These are phyloP conservation scores for Triangularia setosa DNA, from an alignment of 2,329 filamentous ascomycete genomes.

Conservation along the genomic window DNA sequence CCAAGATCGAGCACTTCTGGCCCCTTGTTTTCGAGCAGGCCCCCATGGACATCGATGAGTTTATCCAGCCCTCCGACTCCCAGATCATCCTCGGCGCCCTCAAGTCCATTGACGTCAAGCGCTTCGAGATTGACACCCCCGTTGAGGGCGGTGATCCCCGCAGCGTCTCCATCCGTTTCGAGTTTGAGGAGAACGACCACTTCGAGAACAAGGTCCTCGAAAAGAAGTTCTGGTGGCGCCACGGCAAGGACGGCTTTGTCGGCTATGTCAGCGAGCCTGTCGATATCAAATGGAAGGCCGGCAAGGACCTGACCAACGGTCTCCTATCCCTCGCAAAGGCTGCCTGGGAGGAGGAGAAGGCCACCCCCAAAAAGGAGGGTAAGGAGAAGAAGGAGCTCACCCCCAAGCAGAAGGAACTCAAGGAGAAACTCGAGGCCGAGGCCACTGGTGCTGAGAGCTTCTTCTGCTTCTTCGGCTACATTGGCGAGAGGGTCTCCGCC, in stretches of 20 bases:
- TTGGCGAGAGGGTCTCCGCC: constrained; percentile 63
- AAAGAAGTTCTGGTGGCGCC: constrained; percentile 89
- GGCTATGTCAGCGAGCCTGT: constrained; percentile 87
- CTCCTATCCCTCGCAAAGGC: constrained; percentile 69
- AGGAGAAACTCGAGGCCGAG: constrained; percentile 31
- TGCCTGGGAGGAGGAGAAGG: constrained; percentile 60
- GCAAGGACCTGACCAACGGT: constrained; percentile 78
- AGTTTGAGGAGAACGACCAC: constrained; percentile 76
- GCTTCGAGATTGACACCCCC: constrained; percentile 69
- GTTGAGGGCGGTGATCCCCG: constrained; percentile 68
- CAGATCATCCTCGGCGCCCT: constrained; percentile 67
- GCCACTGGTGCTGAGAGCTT: constrained; percentile 65
- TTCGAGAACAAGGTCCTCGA: constrained; percentile 75
- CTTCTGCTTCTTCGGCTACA: constrained; percentile 86
- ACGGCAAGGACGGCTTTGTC: constrained; percentile 62
- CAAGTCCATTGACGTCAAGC: constrained; percentile 65
- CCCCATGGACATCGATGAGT: constrained; percentile 80
- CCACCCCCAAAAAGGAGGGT: constrained; percentile 34
- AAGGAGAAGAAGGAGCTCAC: constrained; percentile 36
- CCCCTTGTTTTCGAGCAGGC: constrained; percentile 86
- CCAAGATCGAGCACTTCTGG: constrained; percentile 86
- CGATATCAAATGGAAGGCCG: constrained; percentile 80
- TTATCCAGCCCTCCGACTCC: constrained; percentile 77
- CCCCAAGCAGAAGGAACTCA: constrained; percentile 36
- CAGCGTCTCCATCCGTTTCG: constrained; percentile 71